Conservation (phyloP, 306 rosid species). For the Rosa chinensis region DNA sequence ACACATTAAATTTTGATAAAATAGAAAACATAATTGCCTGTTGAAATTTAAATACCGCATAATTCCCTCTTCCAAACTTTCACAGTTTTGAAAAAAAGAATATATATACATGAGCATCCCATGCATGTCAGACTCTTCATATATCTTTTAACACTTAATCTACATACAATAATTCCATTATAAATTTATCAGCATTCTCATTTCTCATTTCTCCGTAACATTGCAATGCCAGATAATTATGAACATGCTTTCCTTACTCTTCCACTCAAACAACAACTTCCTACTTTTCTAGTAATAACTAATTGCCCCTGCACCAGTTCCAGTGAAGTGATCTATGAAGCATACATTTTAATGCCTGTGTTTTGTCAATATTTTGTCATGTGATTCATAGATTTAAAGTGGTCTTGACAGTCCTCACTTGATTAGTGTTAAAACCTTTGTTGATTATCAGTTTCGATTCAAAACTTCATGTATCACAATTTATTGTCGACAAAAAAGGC, state of each 20-base stretch:
- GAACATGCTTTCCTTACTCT: background rate
- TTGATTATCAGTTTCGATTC: background rate
- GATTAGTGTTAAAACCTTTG: background rate
- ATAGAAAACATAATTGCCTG: background rate
- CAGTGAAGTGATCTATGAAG: background rate
- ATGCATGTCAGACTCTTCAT: no score
- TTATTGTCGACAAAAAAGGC: background rate
- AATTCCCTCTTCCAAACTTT: background rate
- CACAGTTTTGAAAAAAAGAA: background rate
- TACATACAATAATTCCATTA: background rate
- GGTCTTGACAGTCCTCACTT: background rate
- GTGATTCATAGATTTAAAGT: background rate
- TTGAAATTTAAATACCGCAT: background rate
- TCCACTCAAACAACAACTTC: background rate
- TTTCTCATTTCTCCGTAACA: background rate
- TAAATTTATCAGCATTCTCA: background rate
- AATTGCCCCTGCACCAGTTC: background rate
- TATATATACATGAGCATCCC: no score
- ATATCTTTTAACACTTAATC: background rate
- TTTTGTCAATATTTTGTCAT: background rate
- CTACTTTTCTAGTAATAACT: background rate
- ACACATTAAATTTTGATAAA: background rate
- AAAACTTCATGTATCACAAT: background rate
- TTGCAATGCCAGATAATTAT: background rate
- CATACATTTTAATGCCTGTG: background rate